Percentiles rank a stretch among this genome's conserved stretches.
These are phyloP conservation scores for Candida tropicalis DNA, from an alignment of 1,139 yeast species.

Conservation along the genomic window DNA sequence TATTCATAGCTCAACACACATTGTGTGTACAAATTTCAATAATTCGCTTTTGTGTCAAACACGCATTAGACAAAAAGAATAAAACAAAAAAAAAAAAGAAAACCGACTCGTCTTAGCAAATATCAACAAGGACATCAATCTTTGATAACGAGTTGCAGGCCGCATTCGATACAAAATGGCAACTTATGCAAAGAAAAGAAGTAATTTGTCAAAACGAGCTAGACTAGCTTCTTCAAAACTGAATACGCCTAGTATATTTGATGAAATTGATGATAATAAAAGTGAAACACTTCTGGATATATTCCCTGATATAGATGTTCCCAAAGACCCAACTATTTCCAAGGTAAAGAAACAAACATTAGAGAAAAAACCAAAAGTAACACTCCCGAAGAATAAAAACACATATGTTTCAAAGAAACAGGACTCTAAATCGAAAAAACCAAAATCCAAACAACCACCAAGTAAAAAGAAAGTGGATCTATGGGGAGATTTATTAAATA, in stretches of 20 bases:
- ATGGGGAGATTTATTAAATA: constrained; percentile 26
- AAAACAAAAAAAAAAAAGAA: too few species aligned
- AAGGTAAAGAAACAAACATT: background rate
- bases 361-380: background rate
- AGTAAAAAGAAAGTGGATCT: constrained; percentile 12
- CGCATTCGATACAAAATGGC: constrained; percentile 5
- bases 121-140: too few species aligned
- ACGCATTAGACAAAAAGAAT: too few species aligned
- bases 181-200: constrained; percentile 4
- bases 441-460: background rate
- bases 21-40: too few species aligned
- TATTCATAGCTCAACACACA: too few species aligned
- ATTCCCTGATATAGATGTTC: background rate
- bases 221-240: background rate
- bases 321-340: background rate
- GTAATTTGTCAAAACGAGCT: background rate
- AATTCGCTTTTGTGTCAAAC: too few species aligned
- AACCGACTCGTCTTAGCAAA: too few species aligned
- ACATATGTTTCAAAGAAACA: background rate
- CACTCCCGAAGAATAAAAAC: background rate
- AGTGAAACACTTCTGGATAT: background rate
- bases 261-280: background rate
- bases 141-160: too few species aligned
- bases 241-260: background rate
- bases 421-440: background rate